Conservation (phyloP, 805 yeast species). For the Deakozyma indianensis region DNA sequence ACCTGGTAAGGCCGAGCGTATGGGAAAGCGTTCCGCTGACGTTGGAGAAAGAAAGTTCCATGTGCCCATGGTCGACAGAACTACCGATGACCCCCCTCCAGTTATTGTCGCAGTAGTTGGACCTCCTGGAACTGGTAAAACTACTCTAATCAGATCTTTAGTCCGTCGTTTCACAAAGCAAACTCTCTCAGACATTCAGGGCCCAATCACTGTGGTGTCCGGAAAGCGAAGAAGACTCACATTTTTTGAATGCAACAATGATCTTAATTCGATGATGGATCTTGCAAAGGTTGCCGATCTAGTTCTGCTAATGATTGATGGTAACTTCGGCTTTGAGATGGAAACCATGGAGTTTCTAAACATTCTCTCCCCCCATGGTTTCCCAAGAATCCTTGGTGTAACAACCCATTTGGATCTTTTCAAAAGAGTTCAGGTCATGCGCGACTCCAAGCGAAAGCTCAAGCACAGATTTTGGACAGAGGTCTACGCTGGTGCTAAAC, state of each 20-base stretch:
- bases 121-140: slow-evolving; percentile 97
- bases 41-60: slow-evolving; percentile 70
- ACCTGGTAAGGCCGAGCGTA: slow-evolving; percentile 74
- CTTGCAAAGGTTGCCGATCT: slow-evolving; percentile 91
- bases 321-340: slow-evolving; percentile 97
- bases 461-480: slow-evolving; percentile 98
- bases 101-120: slow-evolving; percentile 94
- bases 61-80: slow-evolving; percentile 95
- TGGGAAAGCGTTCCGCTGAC: slow-evolving; percentile 77
- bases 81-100: slow-evolving; percentile 98
- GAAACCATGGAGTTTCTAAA: slow-evolving; percentile 98
- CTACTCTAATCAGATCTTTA: slow-evolving; percentile 80
- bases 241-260: slow-evolving; percentile 84
- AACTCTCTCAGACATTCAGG: slow-evolving; percentile 71
- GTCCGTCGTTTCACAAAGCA: slow-evolving; percentile 82
- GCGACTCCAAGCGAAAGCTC: slow-evolving; percentile 81
- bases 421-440: slow-evolving; percentile 73
- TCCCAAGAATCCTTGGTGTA: slow-evolving; percentile 93
- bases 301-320: slow-evolving; percentile 80
- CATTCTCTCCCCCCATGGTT: slow-evolving; percentile 95
- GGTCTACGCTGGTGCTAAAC: slow-evolving; percentile 94
- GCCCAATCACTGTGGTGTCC: slow-evolving; percentile 92
- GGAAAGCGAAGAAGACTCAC: slow-evolving; percentile 90
- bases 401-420: slow-evolving; percentile 92
- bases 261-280: slow-evolving; percentile 90